Evolutionary conservation across 257 asterid species (phyloP), one percentile per base, ranked within the genome.

Genomic region (Voacanga thouarsii): DNA sequence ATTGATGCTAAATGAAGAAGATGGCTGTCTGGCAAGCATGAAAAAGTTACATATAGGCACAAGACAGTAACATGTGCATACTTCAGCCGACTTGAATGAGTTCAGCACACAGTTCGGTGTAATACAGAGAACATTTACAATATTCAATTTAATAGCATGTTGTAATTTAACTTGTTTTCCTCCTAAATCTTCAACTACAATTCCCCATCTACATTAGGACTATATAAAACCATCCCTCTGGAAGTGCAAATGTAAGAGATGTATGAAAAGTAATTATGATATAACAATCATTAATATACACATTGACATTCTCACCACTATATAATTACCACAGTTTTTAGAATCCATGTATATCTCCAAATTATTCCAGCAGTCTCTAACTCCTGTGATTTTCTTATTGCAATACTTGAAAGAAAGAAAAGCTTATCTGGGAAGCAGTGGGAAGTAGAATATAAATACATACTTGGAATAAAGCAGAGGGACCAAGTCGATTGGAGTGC

Each of bases 401-500:
- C 7, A 66, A 66, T 18, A 66, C 23, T 66, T 14, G 26, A 66
- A 66, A 16, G 18, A 21, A 66, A 19, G 11, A 67, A 30, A 67
- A 8, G 51, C 18, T 8, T 3, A 67, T 1, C 50, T 41, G 10
- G 43, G 23, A 64, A 64, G 10, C 12, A 64, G 21, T 16, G 45
- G 51, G 44, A 67, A 67, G 51, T 41, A 12, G 61, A 70, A 67
- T 73, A 41, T 26, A 49, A 65, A 70, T 55, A 78, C 50, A 50
- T 53, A 94, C 99, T 90, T 90, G 94, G 87, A 88, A 93, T 71
- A 96, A 85, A 81, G 97, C 90, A 69, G 96, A 82, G 73, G 96
- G 90, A 63, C 98, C 98, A 80, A 96, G 96, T 72, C 88, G 92
- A 82, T 93, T 96, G 79, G 80, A 74, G 80, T 96, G 99, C 86